Percentiles rank a stretch among this genome's conserved stretches.
phyloP scores from a whole-genome alignment of 257 asterid species.

The Fraxinus cuspidata region DNA sequence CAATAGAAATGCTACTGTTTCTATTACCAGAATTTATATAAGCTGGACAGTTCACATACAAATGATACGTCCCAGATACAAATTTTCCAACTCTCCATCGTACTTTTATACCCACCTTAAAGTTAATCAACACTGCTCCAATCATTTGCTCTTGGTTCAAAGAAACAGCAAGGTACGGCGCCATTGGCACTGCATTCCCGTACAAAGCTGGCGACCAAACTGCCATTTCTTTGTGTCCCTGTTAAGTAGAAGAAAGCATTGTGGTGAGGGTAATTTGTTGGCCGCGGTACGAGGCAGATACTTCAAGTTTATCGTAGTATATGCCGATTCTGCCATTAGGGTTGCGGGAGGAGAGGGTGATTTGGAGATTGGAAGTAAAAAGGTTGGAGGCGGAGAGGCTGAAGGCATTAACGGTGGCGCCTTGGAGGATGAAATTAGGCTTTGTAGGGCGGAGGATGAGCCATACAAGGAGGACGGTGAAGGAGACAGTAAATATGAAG shows the following conservation, averaged over 20 bases:
- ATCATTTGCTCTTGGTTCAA: constrained; percentile 45
- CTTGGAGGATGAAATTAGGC: constrained; percentile 67
- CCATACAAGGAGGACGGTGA: constrained; percentile 52
- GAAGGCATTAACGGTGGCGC: constrained; percentile 63
- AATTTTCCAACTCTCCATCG: constrained; percentile 84
- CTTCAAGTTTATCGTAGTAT: constrained; percentile 57
- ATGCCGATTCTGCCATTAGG: constrained; percentile 59
- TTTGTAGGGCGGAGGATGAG: constrained; percentile 78
- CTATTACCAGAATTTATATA: constrained; percentile 49
- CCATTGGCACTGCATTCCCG: constrained; percentile 56
- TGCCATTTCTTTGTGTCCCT: constrained; percentile 63
- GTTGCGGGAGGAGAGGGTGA: constrained; percentile 60
- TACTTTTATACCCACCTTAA: constrained; percentile 50
- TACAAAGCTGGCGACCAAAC: constrained; percentile 66
- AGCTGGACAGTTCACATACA: constrained; percentile 75
- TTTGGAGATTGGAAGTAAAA: constrained; percentile 58
- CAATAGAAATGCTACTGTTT: constrained; percentile 25
- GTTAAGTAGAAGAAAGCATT: constrained; percentile 49
- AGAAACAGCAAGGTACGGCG: constrained; percentile 39
- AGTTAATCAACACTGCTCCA: constrained; percentile 47
- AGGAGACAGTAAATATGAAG: constrained; percentile 37
- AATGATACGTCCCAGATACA: constrained; percentile 52
- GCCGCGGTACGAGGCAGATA: constrained; percentile 59
- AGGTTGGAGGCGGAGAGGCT: constrained; percentile 51
- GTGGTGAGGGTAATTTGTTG: constrained; percentile 66